These are phyloP conservation scores for Achaetomium macrosporum DNA, from an alignment of 2,329 filamentous ascomycete species.

Conservation along the genomic window DNA sequence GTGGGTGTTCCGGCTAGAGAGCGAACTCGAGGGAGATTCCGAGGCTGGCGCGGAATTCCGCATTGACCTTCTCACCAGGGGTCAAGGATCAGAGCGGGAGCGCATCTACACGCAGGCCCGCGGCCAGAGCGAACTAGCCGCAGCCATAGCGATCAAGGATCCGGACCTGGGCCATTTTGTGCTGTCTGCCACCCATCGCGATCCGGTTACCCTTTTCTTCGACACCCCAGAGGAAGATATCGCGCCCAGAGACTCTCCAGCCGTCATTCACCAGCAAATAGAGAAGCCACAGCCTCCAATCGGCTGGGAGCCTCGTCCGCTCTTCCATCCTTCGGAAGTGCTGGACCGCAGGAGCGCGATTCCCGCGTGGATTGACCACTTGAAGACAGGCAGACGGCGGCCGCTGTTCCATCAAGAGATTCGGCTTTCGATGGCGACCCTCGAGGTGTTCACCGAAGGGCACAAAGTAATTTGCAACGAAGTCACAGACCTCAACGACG, in stretches of 20 bases:
- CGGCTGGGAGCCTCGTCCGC: slow-evolving; percentile 58
- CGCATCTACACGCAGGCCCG: slow-evolving; percentile 50
- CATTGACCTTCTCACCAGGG: slow-evolving; percentile 53
- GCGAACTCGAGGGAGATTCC: slow-evolving; percentile 51
- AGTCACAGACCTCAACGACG: slow-evolving; percentile 61
- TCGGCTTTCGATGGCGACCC: slow-evolving; percentile 62
- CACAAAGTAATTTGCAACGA: slow-evolving; percentile 67
- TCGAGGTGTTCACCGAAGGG: slow-evolving; percentile 65
- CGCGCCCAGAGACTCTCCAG: slow-evolving; percentile 33
- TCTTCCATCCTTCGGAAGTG: slow-evolving; percentile 57
- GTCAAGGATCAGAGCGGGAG: slow-evolving; percentile 51
- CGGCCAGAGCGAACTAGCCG: slow-evolving; percentile 46
- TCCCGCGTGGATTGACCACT: slow-evolving; percentile 34
- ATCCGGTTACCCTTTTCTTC: slow-evolving; percentile 54
- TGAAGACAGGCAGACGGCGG: slow-evolving; percentile 40
- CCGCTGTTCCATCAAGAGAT: slow-evolving; percentile 60
- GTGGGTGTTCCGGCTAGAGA: slow-evolving; percentile 60
- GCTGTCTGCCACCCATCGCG: slow-evolving; percentile 52
- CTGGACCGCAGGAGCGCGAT: slow-evolving; percentile 55
- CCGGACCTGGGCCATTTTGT: slow-evolving; percentile 60
- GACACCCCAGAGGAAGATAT: slow-evolving; percentile 52
- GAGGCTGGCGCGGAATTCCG: slow-evolving; percentile 57
- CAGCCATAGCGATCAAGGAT: slow-evolving; percentile 49
- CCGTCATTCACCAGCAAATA: slow-evolving; percentile 34
- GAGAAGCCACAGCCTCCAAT: slow-evolving; percentile 41